phyloP scores from a whole-genome alignment of 805 yeast genomes.

The Wickerhamia fluorescens region DNA sequence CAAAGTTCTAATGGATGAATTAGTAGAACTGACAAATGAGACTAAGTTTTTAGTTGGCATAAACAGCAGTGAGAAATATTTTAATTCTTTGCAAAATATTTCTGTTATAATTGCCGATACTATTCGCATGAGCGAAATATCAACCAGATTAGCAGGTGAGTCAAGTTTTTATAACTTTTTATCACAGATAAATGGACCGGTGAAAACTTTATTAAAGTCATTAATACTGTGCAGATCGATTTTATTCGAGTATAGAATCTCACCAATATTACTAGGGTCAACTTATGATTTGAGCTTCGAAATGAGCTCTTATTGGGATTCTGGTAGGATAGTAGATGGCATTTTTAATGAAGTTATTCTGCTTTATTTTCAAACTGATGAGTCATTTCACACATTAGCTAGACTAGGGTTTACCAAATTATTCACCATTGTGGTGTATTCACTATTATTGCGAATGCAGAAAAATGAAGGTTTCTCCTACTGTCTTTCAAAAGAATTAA shows the following conservation, averaged over 20 bases:
- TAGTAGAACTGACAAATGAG: background rate
- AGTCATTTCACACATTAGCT: constrained; percentile 32
- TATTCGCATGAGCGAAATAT: constrained; percentile 51
- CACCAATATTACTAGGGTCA: constrained; percentile 5
- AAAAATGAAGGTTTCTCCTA: background rate
- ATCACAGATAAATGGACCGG: constrained; percentile 18
- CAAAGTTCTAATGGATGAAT: background rate
- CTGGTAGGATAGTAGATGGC: constrained; percentile 18
- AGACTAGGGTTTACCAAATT: constrained; percentile 24
- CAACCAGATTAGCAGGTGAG: constrained; percentile 43
- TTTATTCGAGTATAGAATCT: constrained; percentile 4
- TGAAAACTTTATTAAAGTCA: constrained; percentile 30
- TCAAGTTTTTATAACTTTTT: constrained; percentile 18
- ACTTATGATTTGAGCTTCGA: constrained; percentile 8
- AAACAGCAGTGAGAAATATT: constrained; percentile 1
- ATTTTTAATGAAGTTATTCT: constrained; percentile 32
- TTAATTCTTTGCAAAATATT: constrained; percentile 12
- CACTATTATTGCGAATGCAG: constrained; percentile 6
- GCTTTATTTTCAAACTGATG: constrained; percentile 39
- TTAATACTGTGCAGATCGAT: constrained; percentile 33
- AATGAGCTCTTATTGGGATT: constrained; percentile 20
- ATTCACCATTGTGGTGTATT: constrained; percentile 17
- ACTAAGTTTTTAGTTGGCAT: too few species aligned
- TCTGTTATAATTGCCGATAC: constrained; percentile 38
- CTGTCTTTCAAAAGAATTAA: background rate